phyloP scores from a whole-genome alignment of 139 green algal species.

The Haematococcus sp. region DNA sequence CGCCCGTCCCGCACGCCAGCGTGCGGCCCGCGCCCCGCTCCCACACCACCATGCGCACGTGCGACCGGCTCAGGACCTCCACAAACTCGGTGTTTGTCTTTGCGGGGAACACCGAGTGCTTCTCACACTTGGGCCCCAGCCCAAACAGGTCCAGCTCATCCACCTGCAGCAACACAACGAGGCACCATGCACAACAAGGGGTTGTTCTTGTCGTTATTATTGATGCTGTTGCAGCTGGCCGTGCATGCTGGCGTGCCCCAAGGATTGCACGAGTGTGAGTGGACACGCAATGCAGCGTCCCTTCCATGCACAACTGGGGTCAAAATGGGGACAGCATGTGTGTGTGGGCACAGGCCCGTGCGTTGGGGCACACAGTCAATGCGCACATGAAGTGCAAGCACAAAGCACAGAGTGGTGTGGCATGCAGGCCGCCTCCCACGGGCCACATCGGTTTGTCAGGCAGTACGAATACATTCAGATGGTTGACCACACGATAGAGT shows the following conservation, averaged over 20 bases:
- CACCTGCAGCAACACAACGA: constrained; percentile 68
- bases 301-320: neutral
- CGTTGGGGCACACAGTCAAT: no score
- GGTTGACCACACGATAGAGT: constrained; percentile 1
- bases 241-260: no score
- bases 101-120: constrained; percentile 86
- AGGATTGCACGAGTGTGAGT: neutral
- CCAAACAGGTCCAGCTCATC: constrained; percentile 65
- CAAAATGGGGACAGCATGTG: no score
- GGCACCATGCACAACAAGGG: no score
- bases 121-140: constrained; percentile 91
- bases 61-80: constrained; percentile 65
- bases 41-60: constrained; percentile 95
- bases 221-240: no score
- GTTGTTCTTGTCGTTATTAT: no score
- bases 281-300: no score
- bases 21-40: constrained; percentile 95
- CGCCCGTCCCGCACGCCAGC: constrained; percentile 95
- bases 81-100: constrained; percentile 95
- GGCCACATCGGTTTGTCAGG: constrained; percentile 7
- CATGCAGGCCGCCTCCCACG: neutral
- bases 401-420: neutral
- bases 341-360: no score
- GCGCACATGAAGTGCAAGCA: no score
- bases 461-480: constrained; percentile 30